Evolutionary conservation across 805 yeast genomes (phyloP), one percentile per base, ranked within the genome.

Genomic region (Scheffersomyces ergatensis): DNA sequence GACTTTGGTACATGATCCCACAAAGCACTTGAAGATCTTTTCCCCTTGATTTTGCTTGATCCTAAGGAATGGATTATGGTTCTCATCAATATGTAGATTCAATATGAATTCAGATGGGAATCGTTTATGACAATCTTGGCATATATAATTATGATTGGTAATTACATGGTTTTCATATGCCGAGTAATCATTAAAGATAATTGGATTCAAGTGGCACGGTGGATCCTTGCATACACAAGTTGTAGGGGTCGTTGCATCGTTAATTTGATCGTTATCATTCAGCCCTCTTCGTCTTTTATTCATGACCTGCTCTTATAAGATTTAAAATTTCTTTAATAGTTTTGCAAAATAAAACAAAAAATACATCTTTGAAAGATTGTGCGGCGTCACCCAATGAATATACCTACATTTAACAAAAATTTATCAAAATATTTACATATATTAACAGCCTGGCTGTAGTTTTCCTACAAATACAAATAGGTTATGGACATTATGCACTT

Each of bases 51-150:
- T 72, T 35, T 57, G 51, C 34, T 56, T 50, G 2, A 70, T 62
- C 16, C 46, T 45, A 4, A 58, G 49, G 33, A 78, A 70, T 2
- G 82, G 77, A 50, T 77, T 74, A 48, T 80, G 85, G 41, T 62
- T 59, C 46, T 80, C 85, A 19, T 66, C 63, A 1, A 78, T 65
- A 47, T 80, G 85, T 13, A 79, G 48, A 4, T 67, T 64, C 16
- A 80, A 56, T 6, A 72, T 47, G 30, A 44, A 50, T 9, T 64
- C 60, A n/a, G 66, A 62, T 0, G 82, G 81, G 42, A 78, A 73
- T 43, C 53, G 58, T 32, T 50, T 58, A 8, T 49, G 44, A 46
- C 81, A 76, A 27, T 55, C 59, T 0, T 46, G 37, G 44, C 80
- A 74, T 1, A 55, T 46, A 45, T 63, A 50, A 34, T 46, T 57